These are phyloP conservation scores for Mallotus nudiflorus DNA, from an alignment of 345 rosid species.

Conservation along the genomic window DNA sequence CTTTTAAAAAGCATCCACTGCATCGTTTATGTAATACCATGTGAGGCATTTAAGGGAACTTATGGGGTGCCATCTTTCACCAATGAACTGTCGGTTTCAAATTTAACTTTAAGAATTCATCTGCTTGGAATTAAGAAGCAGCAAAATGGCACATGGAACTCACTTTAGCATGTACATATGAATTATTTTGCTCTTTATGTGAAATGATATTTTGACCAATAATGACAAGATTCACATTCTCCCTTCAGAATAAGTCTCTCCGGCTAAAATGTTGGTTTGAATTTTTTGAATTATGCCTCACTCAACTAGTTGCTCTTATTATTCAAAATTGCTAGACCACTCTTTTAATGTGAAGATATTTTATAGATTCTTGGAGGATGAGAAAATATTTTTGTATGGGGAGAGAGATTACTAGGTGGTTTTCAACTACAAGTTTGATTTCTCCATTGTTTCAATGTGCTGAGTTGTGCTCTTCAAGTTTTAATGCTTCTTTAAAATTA, in stretches of 20 bases:
- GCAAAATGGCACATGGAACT: not conserved
- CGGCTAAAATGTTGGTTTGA: not conserved
- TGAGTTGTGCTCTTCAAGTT: not conserved
- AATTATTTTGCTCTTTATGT: not conserved
- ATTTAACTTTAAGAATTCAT: not conserved
- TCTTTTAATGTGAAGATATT: not conserved
- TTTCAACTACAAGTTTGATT: not conserved
- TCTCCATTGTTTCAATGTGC: not conserved
- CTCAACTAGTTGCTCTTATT: not conserved
- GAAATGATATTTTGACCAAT: not conserved
- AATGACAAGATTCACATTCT: not conserved
- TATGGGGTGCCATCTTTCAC: not conserved
- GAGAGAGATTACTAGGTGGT: not conserved
- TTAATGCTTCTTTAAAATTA: constrained; percentile 1
- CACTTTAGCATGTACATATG: not conserved
- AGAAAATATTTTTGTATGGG: no score
- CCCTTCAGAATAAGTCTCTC: not conserved
- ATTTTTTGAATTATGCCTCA: not conserved
- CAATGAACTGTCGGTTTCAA: not conserved
- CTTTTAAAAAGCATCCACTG: no score
- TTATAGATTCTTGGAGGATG: no score
- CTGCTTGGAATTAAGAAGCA: not conserved
- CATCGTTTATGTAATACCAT: no score
- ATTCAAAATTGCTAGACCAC: not conserved
- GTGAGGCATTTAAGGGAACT: not conserved